Evolutionary conservation across 495 filamentous ascomycete genomes (phyloP).

Genomic region (Penicillium pancosmium): DNA sequence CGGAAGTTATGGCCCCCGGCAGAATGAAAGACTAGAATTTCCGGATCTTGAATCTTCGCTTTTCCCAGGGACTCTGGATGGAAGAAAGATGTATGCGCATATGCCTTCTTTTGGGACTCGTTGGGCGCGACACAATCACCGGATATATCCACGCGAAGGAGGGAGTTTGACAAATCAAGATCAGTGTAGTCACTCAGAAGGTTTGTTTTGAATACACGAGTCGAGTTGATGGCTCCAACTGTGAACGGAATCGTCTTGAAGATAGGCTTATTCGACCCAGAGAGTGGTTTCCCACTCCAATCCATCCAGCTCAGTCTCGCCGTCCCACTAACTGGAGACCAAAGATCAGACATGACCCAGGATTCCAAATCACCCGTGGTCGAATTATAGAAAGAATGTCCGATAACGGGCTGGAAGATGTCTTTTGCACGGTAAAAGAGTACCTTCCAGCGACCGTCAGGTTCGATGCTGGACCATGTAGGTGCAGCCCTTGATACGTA

Average conservation of each 20-base stretch:
- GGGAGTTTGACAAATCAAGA: slow-evolving; percentile 42
- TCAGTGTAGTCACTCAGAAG: slow-evolving; percentile 33
- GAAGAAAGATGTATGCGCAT: slow-evolving; percentile 60
- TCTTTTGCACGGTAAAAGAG: slow-evolving; percentile 63
- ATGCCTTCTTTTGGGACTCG: slow-evolving; percentile 37
- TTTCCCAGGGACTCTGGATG: slow-evolving; percentile 54
- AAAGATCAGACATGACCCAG: slow-evolving; percentile 57
- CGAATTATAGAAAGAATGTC: slow-evolving; percentile 62
- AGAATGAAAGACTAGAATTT: slow-evolving; percentile 49
- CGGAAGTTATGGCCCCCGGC: slow-evolving; percentile 46
- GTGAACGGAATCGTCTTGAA: slow-evolving; percentile 43
- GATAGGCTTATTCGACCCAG: slow-evolving; percentile 29
- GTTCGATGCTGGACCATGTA: slow-evolving; percentile 67
- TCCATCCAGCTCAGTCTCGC: slow-evolving; percentile 44
- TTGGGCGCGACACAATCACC: slow-evolving; percentile 59
- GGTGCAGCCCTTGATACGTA: slow-evolving; percentile 42
- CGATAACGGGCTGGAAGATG: slow-evolving; percentile 61
- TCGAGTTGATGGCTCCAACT: slow-evolving; percentile 64
- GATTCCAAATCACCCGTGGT: slow-evolving; percentile 56
- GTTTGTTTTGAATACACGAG: slow-evolving; percentile 52
- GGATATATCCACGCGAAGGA: slow-evolving; percentile 59
- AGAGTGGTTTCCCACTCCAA: slow-evolving; percentile 37
- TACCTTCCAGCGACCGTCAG: slow-evolving; percentile 66
- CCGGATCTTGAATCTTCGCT: slow-evolving; percentile 58
- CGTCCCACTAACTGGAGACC: slow-evolving; percentile 34